Conservation (phyloP, 2,329 filamentous ascomycete species). For the Aureobasidium uvarum region DNA sequence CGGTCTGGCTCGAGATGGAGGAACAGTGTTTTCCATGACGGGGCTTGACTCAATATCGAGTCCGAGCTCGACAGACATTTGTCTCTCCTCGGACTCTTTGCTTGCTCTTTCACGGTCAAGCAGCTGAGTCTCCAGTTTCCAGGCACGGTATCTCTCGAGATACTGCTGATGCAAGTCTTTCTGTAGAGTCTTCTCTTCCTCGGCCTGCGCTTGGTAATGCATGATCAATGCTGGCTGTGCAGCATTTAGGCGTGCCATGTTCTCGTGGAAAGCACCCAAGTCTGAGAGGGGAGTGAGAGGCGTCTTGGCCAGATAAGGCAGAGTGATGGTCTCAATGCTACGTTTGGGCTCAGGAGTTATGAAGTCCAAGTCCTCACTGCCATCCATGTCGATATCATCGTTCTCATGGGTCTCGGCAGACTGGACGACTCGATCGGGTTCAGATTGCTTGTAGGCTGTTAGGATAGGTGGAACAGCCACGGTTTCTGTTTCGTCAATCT, state of each 20-base stretch:
- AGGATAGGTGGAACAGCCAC: conserved; percentile 33
- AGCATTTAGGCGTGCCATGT: conserved; percentile 37
- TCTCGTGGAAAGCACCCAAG: conserved; percentile 41
- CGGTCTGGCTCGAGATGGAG: conserved; percentile 51
- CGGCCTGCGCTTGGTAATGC: conserved; percentile 27
- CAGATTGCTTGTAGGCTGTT: conserved; percentile 29
- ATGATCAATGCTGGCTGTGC: conserved; percentile 40
- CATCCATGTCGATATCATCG: conserved; percentile 30
- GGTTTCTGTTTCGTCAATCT: conserved; percentile 33
- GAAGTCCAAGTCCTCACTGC: conserved; percentile 27
- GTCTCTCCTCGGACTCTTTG: conserved; percentile 40
- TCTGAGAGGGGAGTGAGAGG: conserved; percentile 47
- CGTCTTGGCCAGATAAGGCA: conserved; percentile 49
- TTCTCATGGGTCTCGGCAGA: neutral
- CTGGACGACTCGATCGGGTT: conserved; percentile 13
- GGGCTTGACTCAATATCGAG: conserved; percentile 49
- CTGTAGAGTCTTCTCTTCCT: conserved; percentile 28
- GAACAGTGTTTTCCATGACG: conserved; percentile 43
- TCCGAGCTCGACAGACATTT: conserved; percentile 38
- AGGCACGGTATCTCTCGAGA: conserved; percentile 42
- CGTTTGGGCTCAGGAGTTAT: conserved; percentile 34
- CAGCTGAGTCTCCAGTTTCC: conserved; percentile 44
- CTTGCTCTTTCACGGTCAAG: conserved; percentile 45
- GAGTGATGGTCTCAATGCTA: conserved; percentile 43
- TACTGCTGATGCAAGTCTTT: conserved; percentile 37